Conservation (phyloP, 306 rosid genomes). For the Spatholobus suberectus region DNA sequence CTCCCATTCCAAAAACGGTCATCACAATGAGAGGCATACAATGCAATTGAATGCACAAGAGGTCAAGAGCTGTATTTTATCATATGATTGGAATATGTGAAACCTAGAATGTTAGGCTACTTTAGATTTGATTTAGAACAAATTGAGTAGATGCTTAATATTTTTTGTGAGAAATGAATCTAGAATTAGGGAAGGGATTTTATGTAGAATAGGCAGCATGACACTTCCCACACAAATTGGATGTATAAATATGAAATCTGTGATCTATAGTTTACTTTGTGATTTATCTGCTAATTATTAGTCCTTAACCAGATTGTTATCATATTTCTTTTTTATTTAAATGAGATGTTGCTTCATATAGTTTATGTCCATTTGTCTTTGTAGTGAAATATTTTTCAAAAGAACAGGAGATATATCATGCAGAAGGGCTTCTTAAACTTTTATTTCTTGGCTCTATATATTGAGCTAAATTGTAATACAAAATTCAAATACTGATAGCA, state of each 20-base stretch:
- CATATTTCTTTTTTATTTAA: neutral
- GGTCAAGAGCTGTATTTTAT: neutral
- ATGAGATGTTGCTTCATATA: neutral
- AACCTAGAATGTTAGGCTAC: conserved; percentile 1
- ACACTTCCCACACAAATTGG: conserved; percentile 2
- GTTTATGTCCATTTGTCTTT: neutral
- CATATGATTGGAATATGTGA: conserved; percentile 23
- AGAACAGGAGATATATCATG: no score
- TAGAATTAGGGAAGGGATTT: neutral
- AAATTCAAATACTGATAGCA: no score
- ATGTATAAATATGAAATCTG: conserved; percentile 9
- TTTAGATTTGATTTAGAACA: conserved; percentile 21
- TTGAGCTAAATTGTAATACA: no score
- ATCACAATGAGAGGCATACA: conserved; percentile 34
- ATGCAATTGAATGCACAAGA: conserved; percentile 13
- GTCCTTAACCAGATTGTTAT: neutral
- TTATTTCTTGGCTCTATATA: no score
- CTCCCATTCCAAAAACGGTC: conserved; percentile 13
- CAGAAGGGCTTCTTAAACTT: no score
- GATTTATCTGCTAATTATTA: conserved; percentile 22
- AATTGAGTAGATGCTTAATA: conserved; percentile 31
- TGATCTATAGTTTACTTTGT: conserved; percentile 6
- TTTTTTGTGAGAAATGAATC: conserved; percentile 21
- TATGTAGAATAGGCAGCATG: neutral
- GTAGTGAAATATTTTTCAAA: no score